Evolutionary conservation across 176 grass and related monocot genomes (phyloP).

Genomic region (Eremochloa ophiuroides): DNA sequence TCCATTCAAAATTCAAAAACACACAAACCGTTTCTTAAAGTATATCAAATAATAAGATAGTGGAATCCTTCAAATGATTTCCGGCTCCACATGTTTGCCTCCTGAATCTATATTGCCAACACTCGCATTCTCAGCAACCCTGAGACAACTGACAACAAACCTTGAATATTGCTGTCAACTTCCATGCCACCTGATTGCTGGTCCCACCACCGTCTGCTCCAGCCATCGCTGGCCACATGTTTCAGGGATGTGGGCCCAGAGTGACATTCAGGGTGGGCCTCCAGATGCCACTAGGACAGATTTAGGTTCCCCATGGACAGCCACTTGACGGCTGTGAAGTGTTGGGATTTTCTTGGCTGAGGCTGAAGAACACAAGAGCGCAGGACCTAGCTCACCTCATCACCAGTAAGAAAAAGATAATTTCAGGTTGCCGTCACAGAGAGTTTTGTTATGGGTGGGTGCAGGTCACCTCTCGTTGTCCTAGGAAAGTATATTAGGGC

Average conservation of each 20-base stretch:
- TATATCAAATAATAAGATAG: background rate
- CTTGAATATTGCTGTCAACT: no score
- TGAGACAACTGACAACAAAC: no score
- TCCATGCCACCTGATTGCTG: no score
- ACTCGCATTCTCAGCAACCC: no score
- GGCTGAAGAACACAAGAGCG: background rate
- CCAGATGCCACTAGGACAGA: background rate
- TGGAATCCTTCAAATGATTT: background rate
- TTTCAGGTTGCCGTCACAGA: background rate
- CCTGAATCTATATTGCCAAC: background rate
- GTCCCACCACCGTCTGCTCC: background rate
- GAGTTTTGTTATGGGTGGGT: background rate
- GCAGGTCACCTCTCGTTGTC: slow-evolving; percentile 22
- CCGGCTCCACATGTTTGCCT: background rate
- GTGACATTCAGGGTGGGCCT: slow-evolving; percentile 11
- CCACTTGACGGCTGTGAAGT: background rate
- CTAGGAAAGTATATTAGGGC: background rate
- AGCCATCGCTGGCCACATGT: background rate
- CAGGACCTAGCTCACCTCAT: background rate
- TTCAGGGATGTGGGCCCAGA: background rate
- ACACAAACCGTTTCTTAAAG: background rate
- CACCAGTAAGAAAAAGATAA: background rate
- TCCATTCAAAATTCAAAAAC: background rate
- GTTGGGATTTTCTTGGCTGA: background rate
- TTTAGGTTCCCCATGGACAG: slow-evolving; percentile 14